phyloP scores from a whole-genome alignment of 768 basidiomycete genomes.

The Naganishia randhawae region DNA sequence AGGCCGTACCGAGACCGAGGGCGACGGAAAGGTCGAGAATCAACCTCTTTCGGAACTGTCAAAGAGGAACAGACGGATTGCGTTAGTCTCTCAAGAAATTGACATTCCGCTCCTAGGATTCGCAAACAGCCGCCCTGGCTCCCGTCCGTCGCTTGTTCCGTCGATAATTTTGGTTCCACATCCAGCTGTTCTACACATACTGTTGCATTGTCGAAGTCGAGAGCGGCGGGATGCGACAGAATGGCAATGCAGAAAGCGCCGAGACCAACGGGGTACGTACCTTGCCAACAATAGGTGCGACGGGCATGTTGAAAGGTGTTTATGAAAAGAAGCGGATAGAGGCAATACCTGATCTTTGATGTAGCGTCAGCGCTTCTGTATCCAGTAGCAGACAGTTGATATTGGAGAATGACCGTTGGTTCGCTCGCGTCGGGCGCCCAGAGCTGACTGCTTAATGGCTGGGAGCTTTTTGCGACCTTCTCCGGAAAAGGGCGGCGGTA shows the following conservation, averaged over 20 bases:
- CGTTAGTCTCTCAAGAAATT: background rate
- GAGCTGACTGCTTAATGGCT: background rate
- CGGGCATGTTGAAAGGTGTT: slow-evolving; percentile 58
- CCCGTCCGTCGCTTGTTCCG: background rate
- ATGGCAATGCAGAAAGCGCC: background rate
- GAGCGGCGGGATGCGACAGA: background rate
- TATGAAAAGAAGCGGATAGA: background rate
- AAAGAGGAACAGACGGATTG: background rate
- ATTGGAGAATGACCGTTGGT: slow-evolving; percentile 18
- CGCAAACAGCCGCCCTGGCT: background rate
- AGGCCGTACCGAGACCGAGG: slow-evolving; percentile 69
- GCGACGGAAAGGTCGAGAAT: slow-evolving; percentile 76
- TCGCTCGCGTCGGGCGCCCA: slow-evolving; percentile 2
- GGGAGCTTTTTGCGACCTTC: slow-evolving; percentile 5
- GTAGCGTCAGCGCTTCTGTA: background rate
- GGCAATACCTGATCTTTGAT: background rate
- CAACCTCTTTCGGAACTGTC: slow-evolving; percentile 76
- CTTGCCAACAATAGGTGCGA: slow-evolving; percentile 86
- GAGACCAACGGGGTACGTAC: slow-evolving; percentile 28
- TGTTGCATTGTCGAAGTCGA: background rate
- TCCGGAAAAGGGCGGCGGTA: background rate
- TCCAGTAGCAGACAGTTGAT: background rate
- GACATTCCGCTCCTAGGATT: background rate
- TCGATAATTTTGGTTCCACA: no score
- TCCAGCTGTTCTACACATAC: no score